Base-by-base conservation (phyloP, 2,329 filamentous ascomycete genomes). In the Fusarium succisae region DNA sequence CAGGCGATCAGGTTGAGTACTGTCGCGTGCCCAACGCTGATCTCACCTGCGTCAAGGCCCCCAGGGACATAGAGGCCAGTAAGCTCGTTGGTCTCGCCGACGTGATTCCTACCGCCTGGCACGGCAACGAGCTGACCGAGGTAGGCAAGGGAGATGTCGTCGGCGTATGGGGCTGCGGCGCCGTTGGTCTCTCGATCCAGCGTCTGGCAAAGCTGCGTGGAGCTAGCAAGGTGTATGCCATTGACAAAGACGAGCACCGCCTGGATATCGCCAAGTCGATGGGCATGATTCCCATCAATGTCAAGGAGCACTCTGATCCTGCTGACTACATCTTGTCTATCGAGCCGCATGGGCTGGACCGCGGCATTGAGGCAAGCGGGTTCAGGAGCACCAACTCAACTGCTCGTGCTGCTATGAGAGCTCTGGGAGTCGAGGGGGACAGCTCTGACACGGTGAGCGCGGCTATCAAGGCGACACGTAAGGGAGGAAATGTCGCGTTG, bases 301-400 rank as follows among this genome's bases (percentile, higher is more conserved):
- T 64, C 5, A 50, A 64, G 2, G 17, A 41, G 3, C 61, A 64
- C 8, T 12, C 18, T 15, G 55, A 64, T 43, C 28, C 44, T 4
- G 61, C 61, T 8, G 55, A 50, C 2, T 64, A 50, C 10, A 61
- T 64, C 37, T 5, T 64, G 15, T 50, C 61, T 1, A 13, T 64
- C 14, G 61, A 64, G 5, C 61, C 55, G 0, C n/a, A 50, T 1
- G 61, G 61, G 0, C 2, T 64, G 8, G 55, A 64, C 13, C 61
- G 61, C 1, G 61, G 61, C 2, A 64, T 64, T 3, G 61, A 61
- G 12, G 61, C 61, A 1, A 64, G 55, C 3, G 61, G 61, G 0
- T 64, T 64, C 15, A 61, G 61, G 17, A 64, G 61, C 55, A 64
- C 61, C 6, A 61, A 64, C 15, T 64, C 61, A 5, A 11, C 37